These are phyloP conservation scores for Fusarium pseudonygamai DNA, from an alignment of 2,329 filamentous ascomycete species.

Conservation along the genomic window DNA sequence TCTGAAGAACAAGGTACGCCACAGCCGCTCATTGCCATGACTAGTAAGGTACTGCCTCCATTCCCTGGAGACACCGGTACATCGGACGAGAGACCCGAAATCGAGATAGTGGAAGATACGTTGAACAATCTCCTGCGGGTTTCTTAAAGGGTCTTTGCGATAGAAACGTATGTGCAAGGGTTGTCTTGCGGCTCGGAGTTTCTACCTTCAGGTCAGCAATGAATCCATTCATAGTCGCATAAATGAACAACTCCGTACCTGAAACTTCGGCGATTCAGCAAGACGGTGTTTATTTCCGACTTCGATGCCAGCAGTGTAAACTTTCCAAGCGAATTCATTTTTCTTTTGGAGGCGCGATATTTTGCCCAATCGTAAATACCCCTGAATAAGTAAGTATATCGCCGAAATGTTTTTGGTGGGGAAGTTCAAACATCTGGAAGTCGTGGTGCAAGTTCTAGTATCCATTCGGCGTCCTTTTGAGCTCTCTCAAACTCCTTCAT, in stretches of 20 bases:
- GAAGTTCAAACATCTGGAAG: constrained; percentile 50
- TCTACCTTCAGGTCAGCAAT: constrained; percentile 38
- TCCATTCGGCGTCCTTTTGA: constrained; percentile 54
- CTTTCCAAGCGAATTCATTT: constrained; percentile 51
- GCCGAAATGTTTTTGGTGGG: neutral
- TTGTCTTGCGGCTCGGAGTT: constrained; percentile 48
- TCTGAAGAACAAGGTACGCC: constrained; percentile 46
- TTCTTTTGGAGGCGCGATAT: constrained; percentile 51
- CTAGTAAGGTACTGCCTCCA: constrained; percentile 46
- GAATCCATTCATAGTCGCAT: neutral
- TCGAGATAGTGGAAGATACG: constrained; percentile 50
- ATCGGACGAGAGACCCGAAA: constrained; percentile 46
- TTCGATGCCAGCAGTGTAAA: constrained; percentile 53
- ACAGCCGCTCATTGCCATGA: constrained; percentile 44
- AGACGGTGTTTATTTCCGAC: constrained; percentile 43
- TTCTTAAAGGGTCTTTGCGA: constrained; percentile 48
- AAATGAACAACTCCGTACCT: constrained; percentile 37
- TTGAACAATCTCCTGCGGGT: constrained; percentile 51
- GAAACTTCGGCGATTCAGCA: constrained; percentile 45
- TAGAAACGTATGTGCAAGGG: constrained; percentile 48
- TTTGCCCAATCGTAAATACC: constrained; percentile 55
- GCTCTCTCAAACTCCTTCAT: constrained; percentile 51
- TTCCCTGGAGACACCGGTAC: constrained; percentile 46
- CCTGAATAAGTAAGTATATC: constrained; percentile 43
- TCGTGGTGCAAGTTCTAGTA: constrained; percentile 53